Conservation (phyloP, 2,329 filamentous ascomycete genomes). For the Coniochaeta sp. region DNA sequence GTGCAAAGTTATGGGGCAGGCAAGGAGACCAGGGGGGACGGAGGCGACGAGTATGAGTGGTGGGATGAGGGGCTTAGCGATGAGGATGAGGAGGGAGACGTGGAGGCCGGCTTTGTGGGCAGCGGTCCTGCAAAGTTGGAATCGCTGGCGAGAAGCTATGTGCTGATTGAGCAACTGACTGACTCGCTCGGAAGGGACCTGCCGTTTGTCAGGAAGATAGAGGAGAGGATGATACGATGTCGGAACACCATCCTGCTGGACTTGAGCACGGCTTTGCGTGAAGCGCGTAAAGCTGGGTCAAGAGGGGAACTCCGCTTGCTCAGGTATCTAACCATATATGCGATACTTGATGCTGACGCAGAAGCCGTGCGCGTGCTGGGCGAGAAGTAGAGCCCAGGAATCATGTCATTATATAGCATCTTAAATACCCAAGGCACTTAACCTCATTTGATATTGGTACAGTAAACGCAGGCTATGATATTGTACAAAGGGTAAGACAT, state of each 20-base stretch:
- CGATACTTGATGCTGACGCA: conserved; percentile 40
- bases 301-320: conserved; percentile 38
- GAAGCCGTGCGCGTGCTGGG: conserved; percentile 46
- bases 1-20: conserved; percentile 29
- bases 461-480: conserved; percentile 10
- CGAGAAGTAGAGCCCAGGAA: conserved; percentile 17
- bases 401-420: not conserved
- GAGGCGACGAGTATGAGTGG: conserved; percentile 19
- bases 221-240: conserved; percentile 44
- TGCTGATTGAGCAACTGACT: conserved; percentile 32
- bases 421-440: conserved; percentile 17
- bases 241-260: conserved; percentile 51
- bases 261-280: conserved; percentile 39
- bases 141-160: conserved; percentile 37
- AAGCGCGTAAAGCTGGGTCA: conserved; percentile 31
- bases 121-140: conserved; percentile 40
- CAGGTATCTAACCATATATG: conserved; percentile 46
- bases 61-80: conserved; percentile 20
- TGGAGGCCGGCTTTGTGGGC: conserved; percentile 28
- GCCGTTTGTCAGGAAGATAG: conserved; percentile 43
- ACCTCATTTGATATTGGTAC: conserved; percentile 12
- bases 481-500: conserved; percentile 10
- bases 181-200: conserved; percentile 36
- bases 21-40: conserved; percentile 13
- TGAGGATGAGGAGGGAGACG: conserved; percentile 18